Evolutionary conservation across 73 alveolate genomes (phyloP), one percentile per base, ranked within the genome.

Genomic region (Paraurostyla sp.): DNA sequence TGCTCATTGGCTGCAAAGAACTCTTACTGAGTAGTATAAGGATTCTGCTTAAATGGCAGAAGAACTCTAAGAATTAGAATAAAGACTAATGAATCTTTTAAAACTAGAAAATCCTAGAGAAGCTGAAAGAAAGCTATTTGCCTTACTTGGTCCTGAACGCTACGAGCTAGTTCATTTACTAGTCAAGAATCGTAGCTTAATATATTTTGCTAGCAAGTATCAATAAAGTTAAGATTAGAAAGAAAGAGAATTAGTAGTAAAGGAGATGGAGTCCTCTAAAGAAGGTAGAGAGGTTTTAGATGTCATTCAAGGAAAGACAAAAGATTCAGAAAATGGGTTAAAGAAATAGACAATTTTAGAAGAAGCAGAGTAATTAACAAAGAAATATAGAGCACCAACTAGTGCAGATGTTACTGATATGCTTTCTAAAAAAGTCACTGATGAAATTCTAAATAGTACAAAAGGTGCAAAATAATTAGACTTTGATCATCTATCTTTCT

Each of bases 401-500:
- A 46, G 76, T 69, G 85, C 52, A 43, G 78, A 75, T 87, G 94
- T 73, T 25, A 71, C 89, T 0, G 85, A 69, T 45, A 86, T 83
- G 58, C 71, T 87, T 40, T 52, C 76, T 36, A 88, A 91, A 46
- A 50, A 54, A 36, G 83, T 84, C 25, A 84, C 92, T 6, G 92
- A 84, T 84, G 92, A 84, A 32, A 76, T 84, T 38, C 48, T 63
- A 29, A 22, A 38, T 13, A 65, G 58, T 22, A 38, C 82, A 38
- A 65, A 65, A 30, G 42, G 36, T 41, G 68, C 68, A 69, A 91
- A 95, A 73, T 69, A 82, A 50, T 93, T 97, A 20, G 99, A 98
- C 87, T 88, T 98, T 49, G 97, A 96, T 0, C 69, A 85, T 36
- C 86, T 94, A 40, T 83, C 82, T 51, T 98, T 92, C 81, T 76